Evolutionary conservation across 495 filamentous ascomycete genomes (phyloP), one percentile per base, ranked within the genome.

Genomic region (Penicillium steckii): DNA sequence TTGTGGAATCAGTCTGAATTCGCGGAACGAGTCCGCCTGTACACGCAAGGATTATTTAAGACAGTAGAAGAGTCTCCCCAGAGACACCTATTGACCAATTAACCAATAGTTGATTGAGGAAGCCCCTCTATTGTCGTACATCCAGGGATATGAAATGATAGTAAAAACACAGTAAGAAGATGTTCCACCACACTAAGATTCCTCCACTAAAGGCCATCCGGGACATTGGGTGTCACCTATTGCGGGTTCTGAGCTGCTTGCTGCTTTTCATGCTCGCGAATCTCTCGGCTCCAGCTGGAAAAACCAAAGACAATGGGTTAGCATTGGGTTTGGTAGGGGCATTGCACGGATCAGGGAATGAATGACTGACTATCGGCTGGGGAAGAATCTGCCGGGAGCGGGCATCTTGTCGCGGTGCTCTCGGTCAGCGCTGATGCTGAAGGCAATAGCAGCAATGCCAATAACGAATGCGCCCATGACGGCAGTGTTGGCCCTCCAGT

Each of bases 401-500:
- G 94, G 95, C 83, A 96, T 92, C 70, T 82, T 85, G 55, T 84
- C 76, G 54, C 93, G 82, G 58, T 81, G 66, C 69, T 98, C 94
- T 44, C 81, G 76, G 56, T 95, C 85, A 41, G 91, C 92, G 70
- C 91, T 95, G 52, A 91, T 61, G 56, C 82, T 91, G 80, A 83
- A 97, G 35, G 79, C 80, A 44, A 88, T 59, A 25, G 85, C 89
- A 17, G 82, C 81, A 60, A 96, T 82, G 44, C 89, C 86, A 59
- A 91, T 57, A 41, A 96, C 80, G 44, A 87, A 83, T 2, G 75
- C 76, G 44, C 80, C 78, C 75, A 91, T 84, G 50, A 96, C 77
- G n/a, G 89, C 89, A 8, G 94, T 98, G 75, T 98, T 98, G 32
- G 75, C 67, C 71, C 86, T 95, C 95, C 95, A 98, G 80, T 98